Evolutionary conservation across 2,329 filamentous ascomycete species (phyloP).

Genomic region (Trichoderma harzianum): DNA sequence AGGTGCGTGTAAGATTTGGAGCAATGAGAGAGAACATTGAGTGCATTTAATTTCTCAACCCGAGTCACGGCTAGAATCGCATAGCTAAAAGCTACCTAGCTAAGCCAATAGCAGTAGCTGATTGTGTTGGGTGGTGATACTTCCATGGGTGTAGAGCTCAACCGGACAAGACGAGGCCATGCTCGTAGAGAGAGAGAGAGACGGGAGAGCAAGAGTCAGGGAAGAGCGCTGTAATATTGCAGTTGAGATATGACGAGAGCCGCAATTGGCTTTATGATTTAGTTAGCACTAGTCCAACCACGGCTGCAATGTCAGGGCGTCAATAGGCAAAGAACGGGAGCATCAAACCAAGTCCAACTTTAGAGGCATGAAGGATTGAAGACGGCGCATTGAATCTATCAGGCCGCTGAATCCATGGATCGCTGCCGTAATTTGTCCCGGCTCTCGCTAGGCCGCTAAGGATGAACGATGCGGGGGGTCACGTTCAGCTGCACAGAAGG

Average conservation of each 20-base stretch:
- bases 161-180: not conserved
- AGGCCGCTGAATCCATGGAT: not conserved
- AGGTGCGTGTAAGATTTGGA: not conserved
- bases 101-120: not conserved
- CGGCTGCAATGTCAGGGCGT: not conserved
- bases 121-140: not conserved
- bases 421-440: not conserved
- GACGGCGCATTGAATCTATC: not conserved
- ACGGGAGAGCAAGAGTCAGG: not conserved
- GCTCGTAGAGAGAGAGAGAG: not conserved
- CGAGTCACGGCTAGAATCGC: not conserved
- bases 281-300: not conserved
- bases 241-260: not conserved
- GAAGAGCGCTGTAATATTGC: not conserved
- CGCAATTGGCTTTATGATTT: not conserved
- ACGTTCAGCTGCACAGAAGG: not conserved
- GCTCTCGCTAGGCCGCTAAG: not conserved
- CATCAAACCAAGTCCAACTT: not conserved
- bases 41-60: not conserved
- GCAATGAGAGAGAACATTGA: not conserved
- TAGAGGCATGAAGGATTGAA: not conserved
- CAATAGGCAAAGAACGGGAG: not conserved
- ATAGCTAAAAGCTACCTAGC: not conserved
- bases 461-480: constrained; percentile 2
- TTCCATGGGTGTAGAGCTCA: not conserved